A percentile compares a stretch with the other conserved stretches of the same genome.
phyloP scores from a whole-genome alignment of 1,284 basidiomycete genomes.

The Vanrija pseudolonga region DNA sequence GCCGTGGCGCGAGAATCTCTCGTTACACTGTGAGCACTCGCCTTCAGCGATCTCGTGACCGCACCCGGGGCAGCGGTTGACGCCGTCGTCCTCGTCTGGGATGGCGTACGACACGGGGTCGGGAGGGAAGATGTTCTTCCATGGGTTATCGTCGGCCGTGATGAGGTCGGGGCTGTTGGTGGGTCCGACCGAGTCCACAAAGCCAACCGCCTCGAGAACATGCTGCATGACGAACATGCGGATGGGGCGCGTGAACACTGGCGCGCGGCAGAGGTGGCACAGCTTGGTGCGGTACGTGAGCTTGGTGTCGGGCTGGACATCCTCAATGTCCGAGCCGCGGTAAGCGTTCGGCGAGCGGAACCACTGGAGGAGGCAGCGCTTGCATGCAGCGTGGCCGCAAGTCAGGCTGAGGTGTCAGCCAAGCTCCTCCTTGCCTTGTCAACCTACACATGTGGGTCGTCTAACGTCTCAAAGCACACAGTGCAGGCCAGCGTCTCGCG shows the following conservation, averaged over 20 bases:
- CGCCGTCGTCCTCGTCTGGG: constrained; percentile 26
- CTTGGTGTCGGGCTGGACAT: constrained; percentile 20
- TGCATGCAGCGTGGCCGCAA: constrained; percentile 47
- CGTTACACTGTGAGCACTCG: constrained; percentile 30
- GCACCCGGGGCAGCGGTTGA: constrained; percentile 38
- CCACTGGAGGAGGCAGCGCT: constrained; percentile 37
- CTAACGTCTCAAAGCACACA: constrained; percentile 41
- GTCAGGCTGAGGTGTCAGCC: constrained; percentile 29
- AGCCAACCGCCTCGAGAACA: constrained; percentile 36
- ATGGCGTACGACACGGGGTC: constrained; percentile 27
- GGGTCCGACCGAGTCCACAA: constrained; percentile 8
- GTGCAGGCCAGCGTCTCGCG: constrained; percentile 37
- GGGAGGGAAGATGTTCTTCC: constrained; percentile 30
- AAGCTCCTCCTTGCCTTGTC: too few species aligned
- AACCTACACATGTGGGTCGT: constrained; percentile 46
- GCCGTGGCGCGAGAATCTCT: constrained; percentile 27
- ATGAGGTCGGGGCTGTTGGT: not conserved
- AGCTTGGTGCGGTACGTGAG: constrained; percentile 38
- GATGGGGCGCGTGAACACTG: constrained; percentile 36
- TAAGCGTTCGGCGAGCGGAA: constrained; percentile 43
- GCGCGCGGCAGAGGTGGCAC: constrained; percentile 44
- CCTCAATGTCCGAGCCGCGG: constrained; percentile 15
- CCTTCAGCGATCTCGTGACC: constrained; percentile 31
- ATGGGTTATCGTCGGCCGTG: constrained; percentile 23
- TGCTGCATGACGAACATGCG: constrained; percentile 34